These are phyloP conservation scores for Acephala macrosclerotiorum DNA, from an alignment of 2,329 filamentous ascomycete genomes.

Conservation along the genomic window DNA sequence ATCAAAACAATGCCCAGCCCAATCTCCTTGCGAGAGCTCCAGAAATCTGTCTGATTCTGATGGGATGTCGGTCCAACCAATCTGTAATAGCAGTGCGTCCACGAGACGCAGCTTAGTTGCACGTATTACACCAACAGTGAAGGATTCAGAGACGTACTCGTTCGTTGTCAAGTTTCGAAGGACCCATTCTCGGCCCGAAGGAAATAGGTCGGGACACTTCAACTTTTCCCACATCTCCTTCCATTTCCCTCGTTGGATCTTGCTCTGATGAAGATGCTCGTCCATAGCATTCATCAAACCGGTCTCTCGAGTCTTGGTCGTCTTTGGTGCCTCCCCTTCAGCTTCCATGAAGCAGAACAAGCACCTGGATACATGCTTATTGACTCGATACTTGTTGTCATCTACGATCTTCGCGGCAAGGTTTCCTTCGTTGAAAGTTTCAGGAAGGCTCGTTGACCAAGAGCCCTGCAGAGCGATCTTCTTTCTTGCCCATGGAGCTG, in stretches of 20 bases:
- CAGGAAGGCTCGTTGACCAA: not conserved
- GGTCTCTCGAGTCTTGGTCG: not conserved
- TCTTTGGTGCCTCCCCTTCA: not conserved
- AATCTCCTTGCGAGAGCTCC: not conserved
- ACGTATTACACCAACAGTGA: not conserved
- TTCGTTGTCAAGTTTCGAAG: conserved; percentile 4
- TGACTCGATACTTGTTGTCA: not conserved
- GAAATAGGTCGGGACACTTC: not conserved
- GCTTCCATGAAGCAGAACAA: not conserved
- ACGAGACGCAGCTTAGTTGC: not conserved
- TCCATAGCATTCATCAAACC: not conserved
- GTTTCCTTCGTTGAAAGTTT: not conserved
- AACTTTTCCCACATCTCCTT: not conserved
- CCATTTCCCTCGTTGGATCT: not conserved
- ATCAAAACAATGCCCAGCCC: conserved; percentile 4
- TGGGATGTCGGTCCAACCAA: not conserved
- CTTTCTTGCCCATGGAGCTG: conserved; percentile 2
- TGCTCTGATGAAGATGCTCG: not conserved
- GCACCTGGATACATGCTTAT: not conserved
- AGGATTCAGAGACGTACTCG: not conserved
- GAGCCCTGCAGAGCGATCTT: not conserved
- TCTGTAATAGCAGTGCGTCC: not conserved
- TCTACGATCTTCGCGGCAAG: not conserved
- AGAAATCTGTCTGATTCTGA: too few species aligned
- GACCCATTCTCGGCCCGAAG: not conserved